Evolutionary conservation across 371 early-diverging fungal species (phyloP), one percentile per base, ranked within the genome.

Genomic region (Apophysomyces ossiformis): DNA sequence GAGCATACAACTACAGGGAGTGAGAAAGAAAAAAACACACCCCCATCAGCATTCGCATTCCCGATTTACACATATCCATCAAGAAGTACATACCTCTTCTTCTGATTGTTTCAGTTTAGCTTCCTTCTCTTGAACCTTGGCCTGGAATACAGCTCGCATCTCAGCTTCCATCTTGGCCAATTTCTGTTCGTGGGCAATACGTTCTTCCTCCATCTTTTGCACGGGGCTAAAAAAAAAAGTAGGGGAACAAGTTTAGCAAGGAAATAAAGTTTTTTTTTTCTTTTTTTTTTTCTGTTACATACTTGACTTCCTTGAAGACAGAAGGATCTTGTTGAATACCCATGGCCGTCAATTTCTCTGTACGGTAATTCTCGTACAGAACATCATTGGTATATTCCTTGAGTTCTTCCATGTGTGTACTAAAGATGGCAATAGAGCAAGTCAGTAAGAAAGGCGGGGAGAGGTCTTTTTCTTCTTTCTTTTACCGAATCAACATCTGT

Each of bases 81-180:
- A 9, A 21, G 32, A 35, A 13, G 61, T 54, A 43, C 26, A 70
- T 79, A 89, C 87, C 77, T 98, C 98, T 71, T 96, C 96, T 79
- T 98, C 98, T 43, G 92, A 90, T 74, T 95, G 96, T 82, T 95
- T 96, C 69, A 98, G 83, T 85, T 97, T 97, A 60, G 89, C 79
- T 75, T 97, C 97, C 85, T 97, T 97, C 77, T 98, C 98, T 57
- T 94, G 91, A 13, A 97, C 97, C 85, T 98, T 97, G 67, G 95
- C 94, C 74, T 95, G 93, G 91, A 98, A 97, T 56, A 98, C 96
- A 13, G 92, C 86, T 75, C 93, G 92, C 98, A 98, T 97, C 77
- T 98, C 98, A 37, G 91, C 87, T 79, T 98, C 97, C 97, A 98
- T 95, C 87, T 97, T 96, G 66, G 89, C 86, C 86, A 98, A 84